phyloP scores from a whole-genome alignment of 768 basidiomycete species.

The Pisolithus microcarpus region DNA sequence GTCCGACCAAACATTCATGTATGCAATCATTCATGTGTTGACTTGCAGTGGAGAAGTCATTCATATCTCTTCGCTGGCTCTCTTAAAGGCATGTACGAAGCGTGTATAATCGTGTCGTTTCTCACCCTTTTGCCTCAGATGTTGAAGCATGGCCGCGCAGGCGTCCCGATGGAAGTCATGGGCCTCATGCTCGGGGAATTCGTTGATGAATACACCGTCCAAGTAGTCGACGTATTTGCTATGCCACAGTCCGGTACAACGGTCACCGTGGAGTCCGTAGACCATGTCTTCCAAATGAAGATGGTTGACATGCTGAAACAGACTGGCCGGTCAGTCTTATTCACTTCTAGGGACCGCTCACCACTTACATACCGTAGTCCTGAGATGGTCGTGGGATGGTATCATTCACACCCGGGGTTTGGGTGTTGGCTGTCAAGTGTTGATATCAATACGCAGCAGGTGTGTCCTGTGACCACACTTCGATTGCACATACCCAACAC shows the following conservation, averaged over 20 bases:
- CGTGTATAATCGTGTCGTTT: not conserved
- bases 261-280: constrained; percentile 95
- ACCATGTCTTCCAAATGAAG: constrained; percentile 96
- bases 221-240: constrained; percentile 95
- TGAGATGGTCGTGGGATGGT: constrained; percentile 99
- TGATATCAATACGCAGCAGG: constrained; percentile 99
- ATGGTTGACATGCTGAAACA: constrained; percentile 99
- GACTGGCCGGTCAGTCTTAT: constrained; percentile 74
- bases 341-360: not conserved
- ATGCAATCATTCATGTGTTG: constrained; percentile 1
- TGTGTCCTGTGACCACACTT: constrained; percentile 23
- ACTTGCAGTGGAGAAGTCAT: constrained; percentile 77
- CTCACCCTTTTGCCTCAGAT: constrained; percentile 48
- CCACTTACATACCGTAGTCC: constrained; percentile 42
- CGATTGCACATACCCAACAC: constrained; percentile 10
- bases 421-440: constrained; percentile 99
- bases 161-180: constrained; percentile 99
- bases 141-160: constrained; percentile 98
- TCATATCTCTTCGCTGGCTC: constrained; percentile 94
- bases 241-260: constrained; percentile 99
- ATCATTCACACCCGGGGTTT: constrained; percentile 99
- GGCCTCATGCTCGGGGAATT: constrained; percentile 97
- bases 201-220: constrained; percentile 93
- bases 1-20: constrained; percentile 11
- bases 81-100: constrained; percentile 70